Conservation (phyloP, 306 rosid genomes). For the Benincasa hispida region DNA sequence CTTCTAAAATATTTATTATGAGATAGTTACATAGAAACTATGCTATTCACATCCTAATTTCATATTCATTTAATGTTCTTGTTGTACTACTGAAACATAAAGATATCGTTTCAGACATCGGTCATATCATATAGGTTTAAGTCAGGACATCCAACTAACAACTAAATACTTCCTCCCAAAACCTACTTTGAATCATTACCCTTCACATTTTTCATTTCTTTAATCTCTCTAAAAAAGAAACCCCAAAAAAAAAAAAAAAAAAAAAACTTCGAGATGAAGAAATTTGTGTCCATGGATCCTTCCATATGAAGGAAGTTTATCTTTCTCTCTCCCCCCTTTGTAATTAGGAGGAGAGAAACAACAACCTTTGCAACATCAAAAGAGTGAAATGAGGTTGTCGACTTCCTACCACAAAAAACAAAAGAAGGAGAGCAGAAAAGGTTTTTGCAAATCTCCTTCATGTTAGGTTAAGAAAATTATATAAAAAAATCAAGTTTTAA, state of each 20-base stretch:
- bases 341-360: neutral
- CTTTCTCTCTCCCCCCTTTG: neutral
- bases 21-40: no score
- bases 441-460: no score
- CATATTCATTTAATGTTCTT: no score
- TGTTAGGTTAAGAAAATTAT: no score
- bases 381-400: neutral
- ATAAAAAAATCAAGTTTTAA: no score
- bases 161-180: neutral
- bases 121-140: no score
- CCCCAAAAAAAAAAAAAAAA: neutral
- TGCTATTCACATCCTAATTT: no score
- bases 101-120: no score
- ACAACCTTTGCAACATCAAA: neutral
- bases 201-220: neutral
- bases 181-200: neutral
- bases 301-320: slow-evolving; percentile 1
- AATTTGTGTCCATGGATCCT: neutral
- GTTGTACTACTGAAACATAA: no score
- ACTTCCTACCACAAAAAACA: neutral
- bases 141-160: no score
- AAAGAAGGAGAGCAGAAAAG: no score
- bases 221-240: neutral
- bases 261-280: neutral
- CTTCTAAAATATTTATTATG: no score